Evolutionary conservation across 1,284 basidiomycete species (phyloP).

Genomic region (Tilletia setariae): DNA sequence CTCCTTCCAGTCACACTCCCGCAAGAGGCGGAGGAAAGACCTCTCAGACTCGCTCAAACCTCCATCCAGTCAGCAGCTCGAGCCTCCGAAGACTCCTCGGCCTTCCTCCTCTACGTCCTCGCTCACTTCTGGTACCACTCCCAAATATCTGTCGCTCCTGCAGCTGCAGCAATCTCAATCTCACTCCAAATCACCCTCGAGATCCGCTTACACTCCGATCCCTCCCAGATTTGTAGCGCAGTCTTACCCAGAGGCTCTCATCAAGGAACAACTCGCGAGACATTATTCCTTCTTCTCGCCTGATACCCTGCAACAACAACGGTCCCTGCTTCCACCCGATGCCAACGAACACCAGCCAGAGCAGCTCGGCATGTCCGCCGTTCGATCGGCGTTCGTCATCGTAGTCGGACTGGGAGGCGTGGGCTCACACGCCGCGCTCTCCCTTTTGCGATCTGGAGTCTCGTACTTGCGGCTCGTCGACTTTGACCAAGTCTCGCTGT

Average conservation of each 20-base stretch:
- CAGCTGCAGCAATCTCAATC: slow-evolving; percentile 14
- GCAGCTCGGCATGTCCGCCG: slow-evolving; percentile 77
- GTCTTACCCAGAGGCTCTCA: slow-evolving; percentile 52
- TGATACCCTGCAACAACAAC: background rate
- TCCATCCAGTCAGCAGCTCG: background rate
- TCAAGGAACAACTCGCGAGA: slow-evolving; percentile 70
- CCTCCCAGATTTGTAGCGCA: background rate
- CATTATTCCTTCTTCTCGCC: slow-evolving; percentile 74
- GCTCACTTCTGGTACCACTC: background rate
- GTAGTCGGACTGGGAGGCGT: slow-evolving; percentile 95
- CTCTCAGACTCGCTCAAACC: slow-evolving; percentile 3
- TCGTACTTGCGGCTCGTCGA: slow-evolving; percentile 49
- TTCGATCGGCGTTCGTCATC: slow-evolving; percentile 75
- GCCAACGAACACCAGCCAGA: slow-evolving; percentile 61
- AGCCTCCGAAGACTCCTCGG: background rate
- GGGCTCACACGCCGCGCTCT: slow-evolving; percentile 89
- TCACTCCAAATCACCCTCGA: background rate
- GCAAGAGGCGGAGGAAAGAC: background rate
- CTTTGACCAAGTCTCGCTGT: slow-evolving; percentile 57
- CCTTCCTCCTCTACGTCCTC: background rate
- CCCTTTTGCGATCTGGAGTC: slow-evolving; percentile 60
- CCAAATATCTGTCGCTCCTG: slow-evolving; percentile 14
- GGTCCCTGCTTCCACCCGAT: background rate
- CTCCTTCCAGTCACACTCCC: slow-evolving; percentile 1
- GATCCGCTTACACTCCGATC: background rate